These are phyloP conservation scores for Beauveria rudraprayagi DNA, from an alignment of 2,329 filamentous ascomycete genomes.

Conservation along the genomic window DNA sequence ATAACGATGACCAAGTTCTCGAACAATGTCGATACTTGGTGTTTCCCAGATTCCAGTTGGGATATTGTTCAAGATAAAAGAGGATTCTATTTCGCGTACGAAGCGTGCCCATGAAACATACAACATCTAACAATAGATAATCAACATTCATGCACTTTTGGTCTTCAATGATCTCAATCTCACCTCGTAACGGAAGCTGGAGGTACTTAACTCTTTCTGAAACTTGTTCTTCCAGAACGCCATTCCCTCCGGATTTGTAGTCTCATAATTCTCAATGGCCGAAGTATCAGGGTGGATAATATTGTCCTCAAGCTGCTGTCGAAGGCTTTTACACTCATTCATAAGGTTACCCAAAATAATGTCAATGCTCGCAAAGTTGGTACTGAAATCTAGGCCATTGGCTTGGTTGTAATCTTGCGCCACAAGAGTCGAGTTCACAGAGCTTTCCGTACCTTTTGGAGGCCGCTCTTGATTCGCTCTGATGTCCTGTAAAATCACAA, in stretches of 20 bases:
- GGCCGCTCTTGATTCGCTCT: conserved; percentile 7
- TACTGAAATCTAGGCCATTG: conserved; percentile 10
- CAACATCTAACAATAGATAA: conserved; percentile 2
- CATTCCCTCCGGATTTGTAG: conserved; percentile 12
- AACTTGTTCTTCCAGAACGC: conserved; percentile 14
- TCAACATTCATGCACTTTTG: no score
- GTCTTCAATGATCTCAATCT: background rate
- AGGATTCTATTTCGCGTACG: conserved; percentile 10
- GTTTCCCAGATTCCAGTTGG: conserved; percentile 9
- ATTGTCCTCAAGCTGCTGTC: conserved; percentile 12
- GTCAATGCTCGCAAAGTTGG: conserved; percentile 13
- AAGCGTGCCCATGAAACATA: conserved; percentile 13
- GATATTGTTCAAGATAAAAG: conserved; percentile 7
- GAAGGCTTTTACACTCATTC: conserved; percentile 13
- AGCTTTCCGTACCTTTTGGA: background rate
- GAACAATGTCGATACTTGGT: conserved; percentile 9
- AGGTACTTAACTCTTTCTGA: conserved; percentile 12
- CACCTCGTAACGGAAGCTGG: conserved; percentile 13
- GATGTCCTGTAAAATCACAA: conserved; percentile 13
- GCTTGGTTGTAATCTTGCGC: background rate
- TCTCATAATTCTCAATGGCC: conserved; percentile 12
- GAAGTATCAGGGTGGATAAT: conserved; percentile 10
- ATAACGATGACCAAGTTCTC: conserved; percentile 9
- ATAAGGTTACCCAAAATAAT: conserved; percentile 9
- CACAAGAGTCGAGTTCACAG: background rate